These are phyloP conservation scores for Lactarius evosmus DNA, from an alignment of 768 basidiomycete genomes.

Conservation along the genomic window DNA sequence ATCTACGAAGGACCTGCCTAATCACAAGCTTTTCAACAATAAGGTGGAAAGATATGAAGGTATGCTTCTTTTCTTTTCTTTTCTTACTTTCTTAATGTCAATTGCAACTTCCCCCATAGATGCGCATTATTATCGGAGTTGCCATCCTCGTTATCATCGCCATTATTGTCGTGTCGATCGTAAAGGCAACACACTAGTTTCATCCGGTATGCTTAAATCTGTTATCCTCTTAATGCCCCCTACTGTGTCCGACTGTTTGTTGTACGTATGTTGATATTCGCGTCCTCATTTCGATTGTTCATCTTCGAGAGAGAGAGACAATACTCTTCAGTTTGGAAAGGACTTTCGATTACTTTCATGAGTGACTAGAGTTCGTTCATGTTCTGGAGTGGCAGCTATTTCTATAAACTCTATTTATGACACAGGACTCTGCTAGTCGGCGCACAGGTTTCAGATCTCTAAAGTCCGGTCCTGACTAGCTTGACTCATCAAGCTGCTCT, in stretches of 20 bases:
- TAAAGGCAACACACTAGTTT: slow-evolving; percentile 65
- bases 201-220: slow-evolving; percentile 16
- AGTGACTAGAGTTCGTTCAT: slow-evolving; percentile 9
- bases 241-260: slow-evolving; percentile 18
- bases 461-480: slow-evolving; percentile 24
- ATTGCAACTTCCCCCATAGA: slow-evolving; percentile 44
- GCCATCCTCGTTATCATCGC: slow-evolving; percentile 87
- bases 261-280: slow-evolving; percentile 27
- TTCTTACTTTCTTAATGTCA: slow-evolving; percentile 13
- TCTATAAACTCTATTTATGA: slow-evolving; percentile 16
- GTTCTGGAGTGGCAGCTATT: slow-evolving; percentile 1
- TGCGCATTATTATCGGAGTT: slow-evolving; percentile 94
- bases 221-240: slow-evolving; percentile 22
- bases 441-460: slow-evolving; percentile 30
- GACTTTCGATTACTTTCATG: slow-evolving; percentile 9
- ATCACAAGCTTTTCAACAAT: not conserved
- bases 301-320: slow-evolving; percentile 16
- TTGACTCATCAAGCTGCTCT: slow-evolving; percentile 11
- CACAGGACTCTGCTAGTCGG: not conserved
- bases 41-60: slow-evolving; percentile 99
- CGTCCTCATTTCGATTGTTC: slow-evolving; percentile 6
- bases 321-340: slow-evolving; percentile 1
- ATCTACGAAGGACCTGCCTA: not conserved
- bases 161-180: slow-evolving; percentile 94
- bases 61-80: slow-evolving; percentile 34